Evolutionary conservation across 495 filamentous ascomycete species (phyloP), one percentile per base, ranked within the genome.

Genomic region (Parathielavia appendiculata): DNA sequence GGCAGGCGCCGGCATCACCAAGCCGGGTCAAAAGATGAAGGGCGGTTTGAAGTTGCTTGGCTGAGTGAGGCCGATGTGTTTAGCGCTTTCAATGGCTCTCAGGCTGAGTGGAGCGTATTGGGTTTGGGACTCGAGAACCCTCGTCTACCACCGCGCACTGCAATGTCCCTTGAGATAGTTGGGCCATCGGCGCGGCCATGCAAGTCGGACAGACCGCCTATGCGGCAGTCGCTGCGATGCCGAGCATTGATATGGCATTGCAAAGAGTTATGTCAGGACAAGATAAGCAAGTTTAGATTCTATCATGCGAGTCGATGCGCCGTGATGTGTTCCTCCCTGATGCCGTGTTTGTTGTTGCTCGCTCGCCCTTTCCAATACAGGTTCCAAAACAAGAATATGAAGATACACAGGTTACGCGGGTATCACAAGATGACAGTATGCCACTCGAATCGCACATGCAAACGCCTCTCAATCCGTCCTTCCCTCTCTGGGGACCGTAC

Each of bases 21-120:
- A 93, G 78, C 86, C 88, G 54, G 82, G 83, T 1, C 80, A 81
- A 49, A 91, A 91, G 77, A 91, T 86, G 1, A 89, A 89, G 73
- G 86, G 85, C 9, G 90, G 90, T 4, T 64, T 92, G 67, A 88
- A 81, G 69, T 75, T 95, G 56, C 69, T 95, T 40, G 90, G 90
- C 59, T 95, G 74, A 83, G 45, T 13, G 53, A 4, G 14, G 23
- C 26, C 16, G 13, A 22, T 10, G 4, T 48, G 17, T 11, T 16
- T 12, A 39, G 36, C 36, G 14, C 9, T 39, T 39, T 39, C 26
- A 6, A 30, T 30, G 26, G 26, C 26, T 30, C 26, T 30, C 26
- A 30, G 6, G 3, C 2, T 30, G 26, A 2, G 2, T 30, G 26
- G 26, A 30, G 26, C 26, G 26, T 2, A 30, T 30, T 30, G 26